Evolutionary conservation across 148 eudicot genomes (phyloP), one percentile per base, ranked within the genome.

Genomic region (Rhododendron henanense): DNA sequence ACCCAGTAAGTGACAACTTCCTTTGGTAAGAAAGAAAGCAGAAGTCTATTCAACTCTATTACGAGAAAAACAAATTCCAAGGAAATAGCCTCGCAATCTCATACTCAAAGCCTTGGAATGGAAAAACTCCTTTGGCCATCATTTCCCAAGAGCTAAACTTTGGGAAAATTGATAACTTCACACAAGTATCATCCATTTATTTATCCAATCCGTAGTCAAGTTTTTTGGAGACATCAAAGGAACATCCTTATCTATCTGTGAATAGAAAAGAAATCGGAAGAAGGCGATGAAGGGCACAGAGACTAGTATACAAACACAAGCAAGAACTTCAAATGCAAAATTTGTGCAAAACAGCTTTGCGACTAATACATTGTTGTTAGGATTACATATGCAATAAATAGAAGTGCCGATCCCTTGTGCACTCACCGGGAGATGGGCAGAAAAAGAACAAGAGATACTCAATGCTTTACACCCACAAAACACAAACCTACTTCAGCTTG

Each of bases 401-500:
- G 61, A 55, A 16, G 61, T 45, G 55, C 37, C 31, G 19, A 83
- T 28, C 39, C 77, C 78, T 15, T 0, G 6, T 67, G 21, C 15
- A 6, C 55, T 18, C 59, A 18, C 39, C 11, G 28, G 39, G 69
- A 44, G 21, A 67, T 25, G 5, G 19, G 61, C 44, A 6, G 31
- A 73, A 50, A 15, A 25, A 67, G 37, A 35, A 18, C 35, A 16
- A 69, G 77, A 83, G 65, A 31, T 0, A 50, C 78, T 87, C 85
- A 96, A 47, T 92, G 94, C 85, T 95, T 96, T 35, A 97, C 88
- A 37, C 99, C 96, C 76, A 93, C 94, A 90, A 97, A 97, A 88
- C 99, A 97, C 81, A 97, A 91, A 41, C 95, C 99, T 67, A 94
- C 93, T 91, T 97, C 98, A 78, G 99, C 99, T 86, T 89, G 94